phyloP scores from a whole-genome alignment of 106 monocot species.

The Phalaenopsis equestris region DNA sequence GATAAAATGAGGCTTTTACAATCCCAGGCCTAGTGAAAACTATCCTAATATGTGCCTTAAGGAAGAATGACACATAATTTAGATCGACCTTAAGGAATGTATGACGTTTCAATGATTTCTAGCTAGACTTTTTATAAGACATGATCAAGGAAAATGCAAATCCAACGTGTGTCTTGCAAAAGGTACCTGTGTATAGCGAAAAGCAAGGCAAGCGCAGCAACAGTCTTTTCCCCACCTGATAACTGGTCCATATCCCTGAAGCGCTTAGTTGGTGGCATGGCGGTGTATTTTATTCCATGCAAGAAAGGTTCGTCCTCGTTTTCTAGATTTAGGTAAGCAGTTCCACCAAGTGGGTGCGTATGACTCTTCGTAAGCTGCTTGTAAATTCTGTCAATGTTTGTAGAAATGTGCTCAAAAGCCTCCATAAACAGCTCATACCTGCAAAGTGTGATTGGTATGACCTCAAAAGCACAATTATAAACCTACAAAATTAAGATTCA shows the following conservation, averaged over 20 bases:
- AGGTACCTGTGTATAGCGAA: slow-evolving; percentile 92
- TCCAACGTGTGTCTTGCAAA: not conserved
- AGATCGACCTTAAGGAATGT: too few relatives aligned
- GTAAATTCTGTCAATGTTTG: slow-evolving; percentile 93
- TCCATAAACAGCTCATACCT: slow-evolving; percentile 95
- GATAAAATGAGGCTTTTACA: too few relatives aligned
- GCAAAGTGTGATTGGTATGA: not conserved
- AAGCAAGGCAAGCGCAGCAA: slow-evolving; percentile 93
- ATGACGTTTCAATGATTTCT: not conserved
- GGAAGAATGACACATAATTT: too few relatives aligned
- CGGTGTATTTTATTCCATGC: slow-evolving; percentile 96
- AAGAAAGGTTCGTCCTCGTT: slow-evolving; percentile 98
- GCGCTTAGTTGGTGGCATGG: slow-evolving; percentile 98
- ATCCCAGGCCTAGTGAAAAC: too few relatives aligned
- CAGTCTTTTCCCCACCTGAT: slow-evolving; percentile 98
- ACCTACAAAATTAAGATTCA: not conserved
- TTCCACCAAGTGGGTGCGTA: slow-evolving; percentile 96
- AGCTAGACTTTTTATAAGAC: not conserved
- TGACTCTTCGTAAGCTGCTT: slow-evolving; percentile 91
- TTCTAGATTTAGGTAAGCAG: slow-evolving; percentile 89
- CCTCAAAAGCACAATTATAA: not conserved
- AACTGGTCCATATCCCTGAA: slow-evolving; percentile 98
- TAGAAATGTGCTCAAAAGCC: slow-evolving; percentile 89
- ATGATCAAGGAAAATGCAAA: too few relatives aligned
- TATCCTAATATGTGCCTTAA: too few relatives aligned